Conservation (phyloP, 1,284 basidiomycete species). For the Sanghuangporus weigelae region DNA sequence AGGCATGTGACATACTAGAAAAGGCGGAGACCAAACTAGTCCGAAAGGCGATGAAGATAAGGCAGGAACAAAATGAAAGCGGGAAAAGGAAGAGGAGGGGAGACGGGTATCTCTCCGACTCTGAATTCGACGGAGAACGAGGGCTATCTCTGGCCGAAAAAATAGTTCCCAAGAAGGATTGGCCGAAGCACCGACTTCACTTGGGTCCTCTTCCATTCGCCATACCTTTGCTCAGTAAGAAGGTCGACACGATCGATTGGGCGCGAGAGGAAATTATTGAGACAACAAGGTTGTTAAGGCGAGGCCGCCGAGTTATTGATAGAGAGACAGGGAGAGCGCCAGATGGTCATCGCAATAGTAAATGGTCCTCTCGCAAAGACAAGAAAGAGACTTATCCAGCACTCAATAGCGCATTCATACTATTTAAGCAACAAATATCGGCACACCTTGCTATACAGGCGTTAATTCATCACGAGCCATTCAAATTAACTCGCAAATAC, state of each 20-base stretch:
- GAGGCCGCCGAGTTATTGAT: constrained; percentile 35
- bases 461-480: constrained; percentile 74
- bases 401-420: constrained; percentile 83
- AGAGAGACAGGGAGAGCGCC: constrained; percentile 24
- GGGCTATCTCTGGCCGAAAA: constrained; percentile 38
- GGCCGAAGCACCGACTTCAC: constrained; percentile 78
- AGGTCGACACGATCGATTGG: constrained; percentile 94
- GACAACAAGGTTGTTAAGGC: constrained; percentile 46
- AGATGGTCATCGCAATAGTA: constrained; percentile 4
- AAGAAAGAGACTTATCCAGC: constrained; percentile 53
- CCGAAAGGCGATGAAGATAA: constrained; percentile 66
- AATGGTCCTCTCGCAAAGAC: constrained; percentile 18
- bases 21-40: constrained; percentile 76
- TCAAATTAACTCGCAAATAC: constrained; percentile 65
- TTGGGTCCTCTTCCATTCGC: constrained; percentile 49
- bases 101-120: constrained; percentile 27
- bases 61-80: constrained; percentile 40
- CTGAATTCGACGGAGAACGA: not conserved
- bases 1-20: constrained; percentile 78
- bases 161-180: constrained; percentile 61
- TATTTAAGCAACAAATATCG: constrained; percentile 91
- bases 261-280: constrained; percentile 63
- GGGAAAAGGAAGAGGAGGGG: constrained; percentile 22
- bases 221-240: constrained; percentile 67
- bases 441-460: constrained; percentile 81